Conservation (phyloP, 495 filamentous ascomycete species). For the Penicillium arizonense region DNA sequence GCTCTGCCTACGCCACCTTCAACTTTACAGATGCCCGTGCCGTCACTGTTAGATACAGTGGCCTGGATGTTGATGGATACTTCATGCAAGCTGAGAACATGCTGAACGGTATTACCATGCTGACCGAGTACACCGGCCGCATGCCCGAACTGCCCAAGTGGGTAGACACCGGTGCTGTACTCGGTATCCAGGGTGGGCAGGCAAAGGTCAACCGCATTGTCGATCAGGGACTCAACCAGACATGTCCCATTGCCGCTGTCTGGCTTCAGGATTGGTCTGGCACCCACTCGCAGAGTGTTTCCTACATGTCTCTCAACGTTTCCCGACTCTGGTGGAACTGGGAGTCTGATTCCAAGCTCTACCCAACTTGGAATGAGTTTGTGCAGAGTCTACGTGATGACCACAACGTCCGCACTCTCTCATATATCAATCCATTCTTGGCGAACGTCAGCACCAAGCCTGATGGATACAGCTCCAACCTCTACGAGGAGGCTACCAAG, state of each 20-base stretch:
- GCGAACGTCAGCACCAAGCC: slow-evolving; percentile 26
- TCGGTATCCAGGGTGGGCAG: slow-evolving; percentile 26
- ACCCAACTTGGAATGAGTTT: slow-evolving; percentile 26
- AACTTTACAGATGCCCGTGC: slow-evolving; percentile 14
- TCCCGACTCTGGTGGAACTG: slow-evolving; percentile 35
- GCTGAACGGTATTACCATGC: slow-evolving; percentile 21
- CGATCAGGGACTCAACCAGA: slow-evolving; percentile 9
- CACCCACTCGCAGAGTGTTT: slow-evolving; percentile 22
- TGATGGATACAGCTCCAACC: slow-evolving; percentile 17
- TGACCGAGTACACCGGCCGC: slow-evolving; percentile 22
- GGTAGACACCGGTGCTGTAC: slow-evolving; percentile 21
- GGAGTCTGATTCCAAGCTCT: slow-evolving; percentile 22
- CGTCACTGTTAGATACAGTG: slow-evolving; percentile 23
- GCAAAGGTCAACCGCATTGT: slow-evolving; percentile 22
- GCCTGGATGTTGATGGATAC: slow-evolving; percentile 14
- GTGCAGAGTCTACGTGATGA: slow-evolving; percentile 22
- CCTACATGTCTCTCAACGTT: slow-evolving; percentile 20
- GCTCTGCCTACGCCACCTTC: slow-evolving; percentile 25
- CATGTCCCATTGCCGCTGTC: slow-evolving; percentile 22
- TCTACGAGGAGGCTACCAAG: slow-evolving; percentile 18
- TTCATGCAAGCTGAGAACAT: slow-evolving; percentile 23
- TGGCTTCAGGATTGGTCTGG: slow-evolving; percentile 28
- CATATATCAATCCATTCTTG: slow-evolving; percentile 29
- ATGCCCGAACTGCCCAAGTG: slow-evolving; percentile 21
- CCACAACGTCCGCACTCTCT: slow-evolving; percentile 25